Percentiles rank a stretch among this genome's conserved stretches.
Conservation (phyloP, 1,284 basidiomycete species). For the Somion occarium region DNA sequence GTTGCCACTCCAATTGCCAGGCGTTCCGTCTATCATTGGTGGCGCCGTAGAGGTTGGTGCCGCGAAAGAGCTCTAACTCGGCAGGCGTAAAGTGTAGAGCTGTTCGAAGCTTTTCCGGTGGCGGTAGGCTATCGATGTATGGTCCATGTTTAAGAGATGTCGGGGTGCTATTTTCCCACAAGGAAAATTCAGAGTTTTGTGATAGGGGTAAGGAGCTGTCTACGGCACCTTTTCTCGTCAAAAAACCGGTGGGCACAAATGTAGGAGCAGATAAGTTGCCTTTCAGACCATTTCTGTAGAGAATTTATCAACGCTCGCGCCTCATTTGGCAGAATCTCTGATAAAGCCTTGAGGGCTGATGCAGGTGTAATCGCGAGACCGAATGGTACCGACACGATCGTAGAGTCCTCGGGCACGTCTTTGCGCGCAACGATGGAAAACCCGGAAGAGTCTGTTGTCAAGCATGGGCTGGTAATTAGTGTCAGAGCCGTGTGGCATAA, state of each 20-base stretch:
- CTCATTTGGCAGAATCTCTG: constrained; percentile 30
- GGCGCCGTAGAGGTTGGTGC: constrained; percentile 77
- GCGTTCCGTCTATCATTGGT: constrained; percentile 54
- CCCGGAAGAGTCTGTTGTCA: constrained; percentile 44
- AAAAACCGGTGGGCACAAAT: constrained; percentile 69
- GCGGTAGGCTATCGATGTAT: constrained; percentile 69
- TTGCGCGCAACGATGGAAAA: constrained; percentile 50
- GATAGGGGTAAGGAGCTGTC: too few species aligned
- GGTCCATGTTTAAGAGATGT: constrained; percentile 43
- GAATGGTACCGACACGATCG: constrained; percentile 74
- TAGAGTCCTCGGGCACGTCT: constrained; percentile 45
- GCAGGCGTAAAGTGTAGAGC: constrained; percentile 64
- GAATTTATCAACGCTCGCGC: constrained; percentile 5
- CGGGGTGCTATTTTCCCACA: too few species aligned
- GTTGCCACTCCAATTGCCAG: constrained; percentile 58
- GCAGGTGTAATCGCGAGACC: constrained; percentile 64
- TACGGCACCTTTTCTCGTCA: constrained; percentile 23
- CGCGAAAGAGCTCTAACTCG: constrained; percentile 65
- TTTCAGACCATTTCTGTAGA: constrained; percentile 52
- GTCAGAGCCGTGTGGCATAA: constrained; percentile 9
- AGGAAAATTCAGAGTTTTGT: constrained; percentile 2
- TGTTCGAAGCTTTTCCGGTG: constrained; percentile 54
- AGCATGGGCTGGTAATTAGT: constrained; percentile 11
- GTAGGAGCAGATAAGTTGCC: constrained; percentile 71
- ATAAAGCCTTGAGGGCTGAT: constrained; percentile 40